Conservation (phyloP, 768 basidiomycete species). For the Tricholoma furcatifolium region DNA sequence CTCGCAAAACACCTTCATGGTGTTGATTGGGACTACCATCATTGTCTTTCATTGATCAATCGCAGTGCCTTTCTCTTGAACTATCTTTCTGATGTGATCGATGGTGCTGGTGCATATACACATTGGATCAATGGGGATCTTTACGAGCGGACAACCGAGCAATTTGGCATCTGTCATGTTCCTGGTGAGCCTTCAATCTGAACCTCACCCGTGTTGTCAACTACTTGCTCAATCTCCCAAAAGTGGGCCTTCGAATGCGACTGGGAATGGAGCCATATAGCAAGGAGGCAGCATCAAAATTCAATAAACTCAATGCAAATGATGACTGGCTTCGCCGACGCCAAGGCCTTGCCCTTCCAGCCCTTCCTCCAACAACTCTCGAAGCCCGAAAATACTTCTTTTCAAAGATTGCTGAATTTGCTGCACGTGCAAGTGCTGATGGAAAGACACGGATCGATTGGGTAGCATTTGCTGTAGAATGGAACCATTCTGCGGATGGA, state of each 20-base stretch:
- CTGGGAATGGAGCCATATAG: not conserved
- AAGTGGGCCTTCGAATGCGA: not conserved
- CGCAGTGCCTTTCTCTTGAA: conserved; percentile 19
- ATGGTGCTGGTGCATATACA: conserved; percentile 17
- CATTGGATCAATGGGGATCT: conserved; percentile 25
- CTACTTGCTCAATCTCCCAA: not conserved
- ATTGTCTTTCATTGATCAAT: conserved; percentile 19
- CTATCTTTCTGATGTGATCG: conserved; percentile 11
- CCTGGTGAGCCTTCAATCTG: conserved; percentile 16
- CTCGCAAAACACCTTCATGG: conserved; percentile 15
- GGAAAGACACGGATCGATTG: conserved; percentile 15
- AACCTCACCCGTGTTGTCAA: not conserved
- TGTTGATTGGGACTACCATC: conserved; percentile 4
- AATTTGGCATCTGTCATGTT: conserved; percentile 22
- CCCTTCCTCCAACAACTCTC: conserved; percentile 19
- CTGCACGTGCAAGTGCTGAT: not conserved
- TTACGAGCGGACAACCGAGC: conserved; percentile 17
- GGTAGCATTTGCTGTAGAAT: not conserved
- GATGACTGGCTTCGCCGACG: conserved; percentile 21
- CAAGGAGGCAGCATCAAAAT: not conserved
- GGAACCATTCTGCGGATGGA: not conserved
- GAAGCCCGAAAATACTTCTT: conserved; percentile 14
- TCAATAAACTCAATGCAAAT: conserved; percentile 8
- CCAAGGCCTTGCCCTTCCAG: conserved; percentile 22
- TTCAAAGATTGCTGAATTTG: not conserved